Conservation (phyloP, 345 rosid genomes). For the Euphorbia tirucalli region DNA sequence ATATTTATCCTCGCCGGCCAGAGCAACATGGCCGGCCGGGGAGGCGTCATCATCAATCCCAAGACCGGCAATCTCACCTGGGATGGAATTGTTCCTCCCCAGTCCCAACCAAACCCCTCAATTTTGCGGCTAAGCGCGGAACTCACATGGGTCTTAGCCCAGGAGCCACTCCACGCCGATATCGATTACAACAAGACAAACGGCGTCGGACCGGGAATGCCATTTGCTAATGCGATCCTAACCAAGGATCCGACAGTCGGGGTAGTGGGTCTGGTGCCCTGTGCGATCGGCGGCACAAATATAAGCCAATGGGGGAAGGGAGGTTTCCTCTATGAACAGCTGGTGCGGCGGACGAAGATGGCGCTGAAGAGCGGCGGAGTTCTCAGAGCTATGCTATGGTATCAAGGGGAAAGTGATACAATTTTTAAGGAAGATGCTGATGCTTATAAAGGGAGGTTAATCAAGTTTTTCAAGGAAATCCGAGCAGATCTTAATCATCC, state of each 20-base stretch:
- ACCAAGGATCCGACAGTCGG: conserved; percentile 20
- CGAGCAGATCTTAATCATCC: conserved; percentile 22
- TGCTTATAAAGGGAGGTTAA: conserved; percentile 20
- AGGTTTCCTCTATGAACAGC: conserved; percentile 24
- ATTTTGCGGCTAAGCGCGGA: conserved; percentile 16
- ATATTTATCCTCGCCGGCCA: conserved; percentile 34
- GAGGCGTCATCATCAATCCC: conserved; percentile 26
- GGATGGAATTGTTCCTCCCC: conserved; percentile 30
- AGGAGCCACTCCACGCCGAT: conserved; percentile 33
- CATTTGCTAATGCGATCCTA: conserved; percentile 27
- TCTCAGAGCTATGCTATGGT: conserved; percentile 28
- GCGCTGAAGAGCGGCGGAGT: conserved; percentile 21
- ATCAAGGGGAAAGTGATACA: conserved; percentile 32
- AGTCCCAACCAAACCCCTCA: conserved; percentile 30
- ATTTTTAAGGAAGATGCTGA: conserved; percentile 18
- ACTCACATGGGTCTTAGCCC: conserved; percentile 27
- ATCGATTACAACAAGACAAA: conserved; percentile 26
- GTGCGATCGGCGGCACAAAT: conserved; percentile 30
- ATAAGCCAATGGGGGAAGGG: conserved; percentile 29
- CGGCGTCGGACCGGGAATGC: conserved; percentile 36
- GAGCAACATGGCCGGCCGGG: conserved; percentile 39
- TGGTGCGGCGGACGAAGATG: conserved; percentile 16
- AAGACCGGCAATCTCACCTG: conserved; percentile 15
- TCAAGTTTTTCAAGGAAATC: conserved; percentile 15
- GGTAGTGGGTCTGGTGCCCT: conserved; percentile 25